phyloP scores from a whole-genome alignment of 1,284 basidiomycete genomes.

The Stygiomarasmius scandens region DNA sequence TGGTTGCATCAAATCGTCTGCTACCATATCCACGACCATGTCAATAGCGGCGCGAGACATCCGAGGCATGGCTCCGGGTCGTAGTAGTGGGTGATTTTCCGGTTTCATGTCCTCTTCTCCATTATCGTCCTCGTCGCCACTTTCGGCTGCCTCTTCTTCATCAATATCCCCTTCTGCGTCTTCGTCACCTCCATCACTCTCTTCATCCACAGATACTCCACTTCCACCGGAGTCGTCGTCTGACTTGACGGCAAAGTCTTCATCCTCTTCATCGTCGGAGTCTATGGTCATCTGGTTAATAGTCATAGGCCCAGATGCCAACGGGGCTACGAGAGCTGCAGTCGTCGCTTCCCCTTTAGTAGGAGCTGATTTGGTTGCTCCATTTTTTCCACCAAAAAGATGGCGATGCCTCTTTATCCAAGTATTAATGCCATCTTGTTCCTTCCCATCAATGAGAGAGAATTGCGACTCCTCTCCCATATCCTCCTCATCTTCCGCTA shows the following conservation, averaged over 20 bases:
- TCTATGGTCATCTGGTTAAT: conserved; percentile 48
- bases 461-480: conserved; percentile 64
- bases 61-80: conserved; percentile 66
- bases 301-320: conserved; percentile 30
- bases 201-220: conserved; percentile 10
- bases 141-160: conserved; percentile 26
- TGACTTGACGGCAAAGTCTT: conserved; percentile 43
- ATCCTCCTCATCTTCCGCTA: conserved; percentile 9
- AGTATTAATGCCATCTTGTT: conserved; percentile 62
- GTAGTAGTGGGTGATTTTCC: conserved; percentile 57
- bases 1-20: conserved; percentile 45
- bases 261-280: conserved; percentile 52
- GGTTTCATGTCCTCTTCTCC: conserved; percentile 53
- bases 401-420: conserved; percentile 63
- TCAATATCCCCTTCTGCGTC: conserved; percentile 30
- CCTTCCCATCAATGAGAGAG: conserved; percentile 68
- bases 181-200: conserved; percentile 17
- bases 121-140: conserved; percentile 35
- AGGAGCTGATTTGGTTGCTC: conserved; percentile 15
- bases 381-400: conserved; percentile 50
- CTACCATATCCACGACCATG: conserved; percentile 63
- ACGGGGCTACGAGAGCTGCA: conserved; percentile 10
- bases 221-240: conserved; percentile 20
- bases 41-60: conserved; percentile 70
- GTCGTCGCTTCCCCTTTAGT: conserved; percentile 9